Evolutionary conservation across 2,329 filamentous ascomycete species (phyloP), one percentile per base, ranked within the genome.

Genomic region (Cryphonectria parasitica): DNA sequence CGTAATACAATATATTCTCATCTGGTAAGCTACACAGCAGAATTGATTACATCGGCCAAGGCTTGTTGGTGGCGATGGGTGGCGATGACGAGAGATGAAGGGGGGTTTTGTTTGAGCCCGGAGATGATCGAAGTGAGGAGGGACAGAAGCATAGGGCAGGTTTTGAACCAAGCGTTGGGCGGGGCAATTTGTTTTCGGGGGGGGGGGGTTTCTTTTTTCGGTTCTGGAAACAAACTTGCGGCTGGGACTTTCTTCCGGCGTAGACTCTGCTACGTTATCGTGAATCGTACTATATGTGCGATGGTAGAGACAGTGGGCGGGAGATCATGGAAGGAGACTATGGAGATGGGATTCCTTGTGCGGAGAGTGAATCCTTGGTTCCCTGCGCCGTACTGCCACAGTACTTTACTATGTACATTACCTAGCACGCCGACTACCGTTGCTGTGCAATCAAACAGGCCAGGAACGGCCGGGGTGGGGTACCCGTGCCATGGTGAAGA

Each of bases 101-200:
- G 54, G 45, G 45, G 45, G 45, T 7, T 6, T 28, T 58, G 25
- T 54, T 28, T 11, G 25, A 28, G n/a, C n/a, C 54, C 54, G 54
- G 54, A 58, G 54, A 58, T 58, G 54, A 58, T 58, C 54, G 54
- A 58, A 58, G 54, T 58, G 25, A 58, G 25, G 54, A 58, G 54
- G 28, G 54, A 28, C 54, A 3, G 25, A 25, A 28, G 54, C 13
- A 58, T 17, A 28, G 54, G 54, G 11, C 58, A 61, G 31, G 19
- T 34, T 19, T 41, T 25, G 31, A 34, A 15, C 19, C 31, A 13
- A 28, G 31, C 45, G 8, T 34, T 60, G 25, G 31, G 56, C 17
- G 31, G 56, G 25, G 25, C 56, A 6, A 13, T 31, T 58, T 60
- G 3, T 17, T 60, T 58, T 28, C 1, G 34, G 34, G n/a, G n/a